These are phyloP conservation scores for Dothistroma septosporum DNA, from an alignment of 2,329 filamentous ascomycete species.

Conservation along the genomic window DNA sequence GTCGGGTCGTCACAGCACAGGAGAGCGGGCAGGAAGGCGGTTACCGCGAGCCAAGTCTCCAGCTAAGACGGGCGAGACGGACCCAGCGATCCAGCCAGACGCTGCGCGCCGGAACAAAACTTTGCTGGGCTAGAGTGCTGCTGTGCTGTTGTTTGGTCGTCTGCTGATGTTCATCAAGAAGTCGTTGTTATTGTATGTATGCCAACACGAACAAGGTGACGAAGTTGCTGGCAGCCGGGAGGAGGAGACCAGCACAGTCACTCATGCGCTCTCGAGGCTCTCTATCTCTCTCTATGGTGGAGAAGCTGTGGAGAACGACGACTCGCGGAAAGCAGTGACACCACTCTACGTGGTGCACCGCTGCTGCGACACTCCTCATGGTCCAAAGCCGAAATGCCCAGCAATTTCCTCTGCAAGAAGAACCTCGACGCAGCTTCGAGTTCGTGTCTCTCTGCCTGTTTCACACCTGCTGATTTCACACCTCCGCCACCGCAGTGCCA, in stretches of 20 bases:
- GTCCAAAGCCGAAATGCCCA: background rate
- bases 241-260: background rate
- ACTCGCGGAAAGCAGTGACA: background rate
- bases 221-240: background rate
- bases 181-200: too few relatives aligned
- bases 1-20: background rate
- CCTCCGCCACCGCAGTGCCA: background rate
- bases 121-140: background rate
- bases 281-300: background rate
- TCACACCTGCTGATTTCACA: background rate
- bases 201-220: background rate
- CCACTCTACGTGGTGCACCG: background rate
- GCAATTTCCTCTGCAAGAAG: background rate
- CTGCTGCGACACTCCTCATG: too few relatives aligned
- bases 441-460: background rate
- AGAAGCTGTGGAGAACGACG: background rate
- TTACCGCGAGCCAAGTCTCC: background rate
- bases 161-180: background rate
- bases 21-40: background rate
- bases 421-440: background rate
- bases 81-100: background rate
- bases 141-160: background rate
- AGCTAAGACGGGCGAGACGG: background rate
- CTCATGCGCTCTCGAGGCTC: background rate
- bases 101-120: background rate